Evolutionary conservation across 768 basidiomycete genomes (phyloP), one percentile per base, ranked within the genome.

Genomic region (Termitomyces sp.): DNA sequence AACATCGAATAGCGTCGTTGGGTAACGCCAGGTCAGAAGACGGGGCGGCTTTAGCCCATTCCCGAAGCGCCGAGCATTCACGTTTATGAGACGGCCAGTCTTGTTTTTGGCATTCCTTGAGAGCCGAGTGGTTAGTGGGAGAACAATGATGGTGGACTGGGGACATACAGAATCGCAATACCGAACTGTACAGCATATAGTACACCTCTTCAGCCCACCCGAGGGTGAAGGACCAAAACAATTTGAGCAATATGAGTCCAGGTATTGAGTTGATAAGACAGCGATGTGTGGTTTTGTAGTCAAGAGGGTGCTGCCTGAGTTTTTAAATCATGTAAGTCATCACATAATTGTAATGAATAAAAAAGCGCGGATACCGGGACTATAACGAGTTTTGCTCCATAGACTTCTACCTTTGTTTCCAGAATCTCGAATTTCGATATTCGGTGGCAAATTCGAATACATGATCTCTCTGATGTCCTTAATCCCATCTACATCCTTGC

Each of bases 1-100:
- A 72, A 61, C 86, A 88, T 51, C 95, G 74, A 10, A 96, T 78
- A 1, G 88, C 90, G 57, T 96, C 94, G 32, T 79, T 85, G 0
- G 94, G 92, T 18, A 87, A 64, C 4, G 78, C 59, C 4, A 77
- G 59, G 10, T 78, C 76, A 13, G 69, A 57, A 2, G 80, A 80
- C 2, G 81, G 79, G 5, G 82, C 82, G 16, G 74, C 64, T 29
- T 76, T 68, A 1, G 74, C 74, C 88, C 86, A 87, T 53, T 71
- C 72, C 55, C 77, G 78, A 9, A 95, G 72, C 0, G 91, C 86
- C 5, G 60, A 57, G 65, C 96, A 98, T 77, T 98, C 95, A 1
- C 70, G 68, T 69, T 87, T 90, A 69, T 97, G 95, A 3, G 80
- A 36, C 0, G 65, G 22, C 94, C 92, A 94, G 62, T 92, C 92